Evolutionary conservation across 2,329 filamentous ascomycete species (phyloP), one percentile per base, ranked within the genome.

Genomic region (Penicillium nordicum): DNA sequence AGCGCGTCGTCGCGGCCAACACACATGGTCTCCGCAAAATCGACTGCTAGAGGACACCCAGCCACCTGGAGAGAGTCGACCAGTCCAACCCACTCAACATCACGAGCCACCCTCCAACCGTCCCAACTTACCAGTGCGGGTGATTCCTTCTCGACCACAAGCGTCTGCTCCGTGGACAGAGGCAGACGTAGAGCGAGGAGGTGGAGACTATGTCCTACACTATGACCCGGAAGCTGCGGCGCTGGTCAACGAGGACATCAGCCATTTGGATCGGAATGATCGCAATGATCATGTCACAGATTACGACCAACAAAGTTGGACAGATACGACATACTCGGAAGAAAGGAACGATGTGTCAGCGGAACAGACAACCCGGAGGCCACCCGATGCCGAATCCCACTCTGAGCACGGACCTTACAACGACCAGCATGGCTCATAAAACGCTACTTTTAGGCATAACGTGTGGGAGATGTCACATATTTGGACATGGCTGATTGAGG

Each of bases 111-210:
- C 52, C 6, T 30, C 62, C 11, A 51, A 36, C 9, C 64, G 58
- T 23, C 40, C 59, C 25, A 61, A 65, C 52, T 51, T 72, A 4
- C 83, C 82, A 1, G 79, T 85, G 12, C 84, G 81, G 5, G 77
- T 86, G 38, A 84, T 87, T 43, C 84, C 84, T 5, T 82, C 83
- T 3, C 84, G 84, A 58, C 78, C 81, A 37, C 75, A 79, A 49
- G 74, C 76, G 30, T 79, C 79, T 34, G 75, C 81, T 47, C 80
- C 81, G 2, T 86, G 83, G 82, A 80, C 76, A n/a, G 77, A 80
- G 4, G 70, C 73, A 21, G 70, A 72, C 34, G 59, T 69, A 16
- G 65, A 68, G 25, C 53, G 62, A 34, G 67, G 66, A 27, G 52
- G 66, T 45, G 59, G 61, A 10, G 60, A 68, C 23, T 71, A 73